These are phyloP conservation scores for Ulmus americana DNA, from an alignment of 331 rosid species.

Conservation along the genomic window DNA sequence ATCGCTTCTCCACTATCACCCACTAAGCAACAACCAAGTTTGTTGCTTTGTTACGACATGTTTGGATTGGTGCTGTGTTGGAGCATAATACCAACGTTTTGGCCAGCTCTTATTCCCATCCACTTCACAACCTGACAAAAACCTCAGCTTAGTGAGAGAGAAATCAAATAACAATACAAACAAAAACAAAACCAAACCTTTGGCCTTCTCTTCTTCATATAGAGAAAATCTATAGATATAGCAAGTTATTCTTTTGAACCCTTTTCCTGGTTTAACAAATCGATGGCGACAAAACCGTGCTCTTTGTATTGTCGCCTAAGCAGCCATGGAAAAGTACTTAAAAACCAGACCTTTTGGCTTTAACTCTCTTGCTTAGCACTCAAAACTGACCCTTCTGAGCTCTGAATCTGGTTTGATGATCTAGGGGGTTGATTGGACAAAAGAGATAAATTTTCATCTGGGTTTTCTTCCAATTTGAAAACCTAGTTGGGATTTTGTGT, in stretches of 20 bases:
- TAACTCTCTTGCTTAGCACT: slow-evolving; percentile 17
- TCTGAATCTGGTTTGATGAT: slow-evolving; percentile 20
- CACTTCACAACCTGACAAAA: slow-evolving; percentile 37
- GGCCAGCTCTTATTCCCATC: slow-evolving; percentile 51
- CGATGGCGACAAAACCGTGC: slow-evolving; percentile 55
- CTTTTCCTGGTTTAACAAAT: slow-evolving; percentile 32
- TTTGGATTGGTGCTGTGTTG: slow-evolving; percentile 34
- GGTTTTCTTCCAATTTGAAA: slow-evolving; percentile 21
- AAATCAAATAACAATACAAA: slow-evolving; percentile 20
- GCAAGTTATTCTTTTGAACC: slow-evolving; percentile 27
- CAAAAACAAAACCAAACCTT: neutral
- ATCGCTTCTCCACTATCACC: slow-evolving; percentile 30
- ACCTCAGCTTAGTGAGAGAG: slow-evolving; percentile 4
- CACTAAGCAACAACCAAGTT: slow-evolving; percentile 34
- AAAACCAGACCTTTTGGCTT: slow-evolving; percentile 23
- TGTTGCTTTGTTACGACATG: slow-evolving; percentile 39
- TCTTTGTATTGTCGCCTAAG: slow-evolving; percentile 39
- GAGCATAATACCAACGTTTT: slow-evolving; percentile 22
- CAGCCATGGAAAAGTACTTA: slow-evolving; percentile 34
- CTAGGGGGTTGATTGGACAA: slow-evolving; percentile 14
- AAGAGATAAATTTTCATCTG: slow-evolving; percentile 8
- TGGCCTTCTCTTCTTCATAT: neutral
- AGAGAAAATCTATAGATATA: slow-evolving; percentile 16
- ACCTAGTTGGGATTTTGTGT: slow-evolving; percentile 18
- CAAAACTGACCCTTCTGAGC: slow-evolving; percentile 14